phyloP scores from a whole-genome alignment of 139 green algal species.

The Diplosphaera chodatii region DNA sequence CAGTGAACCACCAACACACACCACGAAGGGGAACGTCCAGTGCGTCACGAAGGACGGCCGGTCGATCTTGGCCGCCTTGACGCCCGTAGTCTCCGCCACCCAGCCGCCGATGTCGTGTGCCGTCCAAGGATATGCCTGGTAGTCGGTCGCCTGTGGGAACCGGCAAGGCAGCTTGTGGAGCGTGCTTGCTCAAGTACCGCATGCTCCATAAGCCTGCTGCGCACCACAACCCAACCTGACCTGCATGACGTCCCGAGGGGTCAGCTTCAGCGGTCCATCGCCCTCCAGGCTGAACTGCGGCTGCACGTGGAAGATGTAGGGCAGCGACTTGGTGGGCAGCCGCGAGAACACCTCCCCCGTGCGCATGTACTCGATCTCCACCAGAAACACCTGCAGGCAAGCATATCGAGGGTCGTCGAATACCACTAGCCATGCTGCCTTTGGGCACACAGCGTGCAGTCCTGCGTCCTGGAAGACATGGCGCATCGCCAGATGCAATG shows the following conservation, averaged over 20 bases:
- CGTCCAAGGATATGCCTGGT: constrained; percentile 44
- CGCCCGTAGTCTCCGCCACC: constrained; percentile 22
- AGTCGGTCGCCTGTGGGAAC: neutral
- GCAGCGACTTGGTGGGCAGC: constrained; percentile 50
- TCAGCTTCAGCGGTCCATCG: constrained; percentile 33
- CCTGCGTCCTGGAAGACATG: neutral
- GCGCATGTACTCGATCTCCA: constrained; percentile 38
- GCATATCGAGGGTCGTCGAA: too few relatives aligned
- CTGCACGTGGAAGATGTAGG: constrained; percentile 42
- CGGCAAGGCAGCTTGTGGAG: too few relatives aligned
- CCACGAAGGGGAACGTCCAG: constrained; percentile 26
- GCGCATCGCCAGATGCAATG: too few relatives aligned
- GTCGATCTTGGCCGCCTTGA: constrained; percentile 39
- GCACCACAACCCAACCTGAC: too few relatives aligned
- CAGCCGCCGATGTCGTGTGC: constrained; percentile 48
- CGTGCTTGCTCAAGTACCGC: too few relatives aligned
- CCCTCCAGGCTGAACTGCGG: constrained; percentile 18
- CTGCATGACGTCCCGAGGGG: constrained; percentile 28
- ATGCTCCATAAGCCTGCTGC: too few relatives aligned
- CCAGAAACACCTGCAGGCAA: constrained; percentile 42
- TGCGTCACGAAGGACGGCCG: constrained; percentile 37
- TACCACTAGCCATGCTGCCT: too few relatives aligned
- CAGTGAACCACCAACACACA: too few relatives aligned
- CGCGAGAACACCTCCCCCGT: constrained; percentile 27
- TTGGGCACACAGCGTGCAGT: neutral